Evolutionary conservation across 1,284 basidiomycete genomes (phyloP), one percentile per base, ranked within the genome.

Genomic region (Boletus smithii): DNA sequence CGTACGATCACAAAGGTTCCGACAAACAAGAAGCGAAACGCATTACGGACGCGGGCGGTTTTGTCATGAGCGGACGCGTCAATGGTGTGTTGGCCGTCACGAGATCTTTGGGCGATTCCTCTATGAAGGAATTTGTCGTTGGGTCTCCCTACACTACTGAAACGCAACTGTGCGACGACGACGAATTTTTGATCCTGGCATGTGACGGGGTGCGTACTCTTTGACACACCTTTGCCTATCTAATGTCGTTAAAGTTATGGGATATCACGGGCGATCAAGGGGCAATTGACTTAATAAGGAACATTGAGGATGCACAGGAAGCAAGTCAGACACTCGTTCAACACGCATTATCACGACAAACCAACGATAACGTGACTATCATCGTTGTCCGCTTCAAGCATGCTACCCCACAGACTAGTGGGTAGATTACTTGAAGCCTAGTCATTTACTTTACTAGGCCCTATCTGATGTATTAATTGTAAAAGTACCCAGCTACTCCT

Each of bases 41-140:
- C 13, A 99, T 99, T 67, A 94, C 82, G 40, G 95, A 98, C 62
- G 95, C 97, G 0, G 97, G 97, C 14, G 97, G 97, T 0, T 99
- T 98, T 62, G 95, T 99, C 18, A 88, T 99, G 88, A 97, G 97
- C 63, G 95, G 95, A 53, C 85, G 97, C 9, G 97, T 99, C 27
- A 98, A 98, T 59, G 95, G 92, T 32, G 95, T 99, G 9, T 74
- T 99, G 46, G 95, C 94, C 8, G 97, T 99, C 16, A 99, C 97
- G 14, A 79, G 97, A 42, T 95, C 93, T 56, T 74, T 99, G 35
- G 97, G 97, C 38, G 97, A 99, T 66, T 89, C 92, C 0, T 91
- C 93, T 7, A 99, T 99, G 95, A 99, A 99, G 70, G 95, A 99
- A 62, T 99, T 97, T 65, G 95, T 99, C 8, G 95, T 99, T 35